Conservation (phyloP, 257 asterid species). For the Misopates orontium region DNA sequence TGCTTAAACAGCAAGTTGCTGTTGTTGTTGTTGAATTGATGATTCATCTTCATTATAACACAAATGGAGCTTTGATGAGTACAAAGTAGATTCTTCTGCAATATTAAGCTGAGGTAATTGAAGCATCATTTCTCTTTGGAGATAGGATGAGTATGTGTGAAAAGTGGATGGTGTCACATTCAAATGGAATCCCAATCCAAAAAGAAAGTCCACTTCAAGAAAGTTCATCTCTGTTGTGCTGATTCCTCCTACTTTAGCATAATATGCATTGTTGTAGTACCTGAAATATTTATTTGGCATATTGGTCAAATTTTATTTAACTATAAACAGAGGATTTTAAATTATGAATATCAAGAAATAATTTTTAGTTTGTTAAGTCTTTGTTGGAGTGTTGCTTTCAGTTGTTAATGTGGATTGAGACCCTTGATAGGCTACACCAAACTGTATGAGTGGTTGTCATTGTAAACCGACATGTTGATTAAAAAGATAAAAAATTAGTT, state of each 20-base stretch:
- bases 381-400: constrained; percentile 50
- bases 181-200: constrained; percentile 84
- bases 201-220: constrained; percentile 89
- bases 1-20: constrained; percentile 66
- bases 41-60: constrained; percentile 78
- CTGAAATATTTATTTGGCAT: constrained; percentile 30
- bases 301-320: background rate
- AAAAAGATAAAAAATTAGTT: constrained; percentile 10
- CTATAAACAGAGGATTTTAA: background rate
- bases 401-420: constrained; percentile 41
- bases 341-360: background rate
- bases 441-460: constrained; percentile 28
- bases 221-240: constrained; percentile 92
- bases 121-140: constrained; percentile 72
- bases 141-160: constrained; percentile 63
- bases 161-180: constrained; percentile 84
- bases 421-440: constrained; percentile 19
- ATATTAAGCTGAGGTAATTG: constrained; percentile 46
- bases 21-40: constrained; percentile 51
- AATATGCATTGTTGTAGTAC: constrained; percentile 91
- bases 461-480: background rate
- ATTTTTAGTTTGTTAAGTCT: constrained; percentile 17
- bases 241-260: constrained; percentile 97
- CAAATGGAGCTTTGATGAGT: constrained; percentile 44
- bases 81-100: constrained; percentile 43